Percentiles rank a stretch among this genome's conserved stretches.
Conservation (phyloP, 139 green algal species). For the Gonium pectorale region DNA sequence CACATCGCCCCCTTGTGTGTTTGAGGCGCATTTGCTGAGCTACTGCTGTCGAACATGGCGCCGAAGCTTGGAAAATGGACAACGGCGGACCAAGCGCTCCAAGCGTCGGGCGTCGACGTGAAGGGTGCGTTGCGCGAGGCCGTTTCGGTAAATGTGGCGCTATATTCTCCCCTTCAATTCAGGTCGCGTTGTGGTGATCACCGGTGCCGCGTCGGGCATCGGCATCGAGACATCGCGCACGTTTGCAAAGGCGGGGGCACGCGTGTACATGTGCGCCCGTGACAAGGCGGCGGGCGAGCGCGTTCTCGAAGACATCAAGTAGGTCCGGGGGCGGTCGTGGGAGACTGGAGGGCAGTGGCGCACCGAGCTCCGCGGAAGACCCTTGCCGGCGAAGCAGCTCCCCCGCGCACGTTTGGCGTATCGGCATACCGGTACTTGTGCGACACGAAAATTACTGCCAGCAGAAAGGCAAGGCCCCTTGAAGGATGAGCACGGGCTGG, state of each 20-base stretch:
- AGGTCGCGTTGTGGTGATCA: slow-evolving; percentile 9
- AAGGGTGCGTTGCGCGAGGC: not conserved
- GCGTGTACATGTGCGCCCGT: slow-evolving; percentile 2
- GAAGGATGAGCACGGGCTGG: too few species aligned
- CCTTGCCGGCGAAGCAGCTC: too few species aligned
- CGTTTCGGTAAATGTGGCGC: not conserved
- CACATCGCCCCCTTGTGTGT: too few species aligned
- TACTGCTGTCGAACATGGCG: not conserved
- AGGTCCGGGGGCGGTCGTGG: too few species aligned
- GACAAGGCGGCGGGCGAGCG: not conserved
- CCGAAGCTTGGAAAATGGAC: not conserved
- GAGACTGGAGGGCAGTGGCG: too few species aligned
- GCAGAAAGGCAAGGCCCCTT: too few species aligned
- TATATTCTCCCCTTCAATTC: not conserved
- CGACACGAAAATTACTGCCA: too few species aligned
- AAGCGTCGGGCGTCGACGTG: not conserved
- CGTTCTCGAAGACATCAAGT: not conserved
- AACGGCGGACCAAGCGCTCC: not conserved
- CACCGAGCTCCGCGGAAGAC: too few species aligned
- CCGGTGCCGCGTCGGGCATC: slow-evolving; percentile 1
- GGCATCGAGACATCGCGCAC: slow-evolving; percentile 9
- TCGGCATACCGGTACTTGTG: too few species aligned
- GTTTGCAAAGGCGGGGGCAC: not conserved
- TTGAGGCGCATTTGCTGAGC: not conserved
- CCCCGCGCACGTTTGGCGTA: too few species aligned